Percentiles rank a stretch among this genome's conserved stretches.
Evolutionary conservation across 148 eudicot species (phyloP).

Genomic region (Camellia sinensis): DNA sequence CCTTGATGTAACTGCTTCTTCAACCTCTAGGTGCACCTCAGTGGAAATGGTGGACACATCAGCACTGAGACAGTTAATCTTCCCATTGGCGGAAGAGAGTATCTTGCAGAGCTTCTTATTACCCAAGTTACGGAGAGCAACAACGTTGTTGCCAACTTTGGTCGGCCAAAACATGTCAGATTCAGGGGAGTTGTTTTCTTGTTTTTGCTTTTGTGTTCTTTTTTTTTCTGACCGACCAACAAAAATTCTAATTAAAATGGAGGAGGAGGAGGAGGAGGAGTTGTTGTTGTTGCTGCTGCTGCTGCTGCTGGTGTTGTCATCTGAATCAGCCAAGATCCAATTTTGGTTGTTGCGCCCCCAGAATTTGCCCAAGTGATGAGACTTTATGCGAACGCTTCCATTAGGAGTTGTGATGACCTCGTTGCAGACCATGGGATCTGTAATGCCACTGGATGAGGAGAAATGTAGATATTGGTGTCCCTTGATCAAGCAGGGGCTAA

Average conservation of each 20-base stretch:
- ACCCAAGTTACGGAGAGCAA: slow-evolving; percentile 8
- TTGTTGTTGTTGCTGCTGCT: not conserved
- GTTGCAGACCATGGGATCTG: not conserved
- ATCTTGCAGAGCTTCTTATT: slow-evolving; percentile 1
- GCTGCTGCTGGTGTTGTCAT: not conserved
- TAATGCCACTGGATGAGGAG: not conserved
- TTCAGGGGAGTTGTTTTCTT: no score
- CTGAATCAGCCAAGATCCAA: slow-evolving; percentile 20
- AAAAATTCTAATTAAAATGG: no score
- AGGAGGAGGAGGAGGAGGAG: no score
- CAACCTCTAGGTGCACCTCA: slow-evolving; percentile 5
- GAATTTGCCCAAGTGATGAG: not conserved
- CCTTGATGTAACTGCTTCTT: not conserved
- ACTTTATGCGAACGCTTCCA: slow-evolving; percentile 17
- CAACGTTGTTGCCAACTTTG: not conserved
- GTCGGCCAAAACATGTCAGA: not conserved
- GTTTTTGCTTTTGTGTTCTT: no score
- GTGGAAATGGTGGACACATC: not conserved
- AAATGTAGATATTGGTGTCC: not conserved
- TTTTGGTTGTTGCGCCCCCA: slow-evolving; percentile 16
- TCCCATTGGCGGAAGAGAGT: not conserved
- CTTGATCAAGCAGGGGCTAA: not conserved
- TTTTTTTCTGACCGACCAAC: no score
- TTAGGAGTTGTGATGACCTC: slow-evolving; percentile 11
- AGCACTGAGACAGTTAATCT: not conserved